These are phyloP conservation scores for Psidium friedrichsthalianum DNA, from an alignment of 345 rosid genomes.

Conservation along the genomic window DNA sequence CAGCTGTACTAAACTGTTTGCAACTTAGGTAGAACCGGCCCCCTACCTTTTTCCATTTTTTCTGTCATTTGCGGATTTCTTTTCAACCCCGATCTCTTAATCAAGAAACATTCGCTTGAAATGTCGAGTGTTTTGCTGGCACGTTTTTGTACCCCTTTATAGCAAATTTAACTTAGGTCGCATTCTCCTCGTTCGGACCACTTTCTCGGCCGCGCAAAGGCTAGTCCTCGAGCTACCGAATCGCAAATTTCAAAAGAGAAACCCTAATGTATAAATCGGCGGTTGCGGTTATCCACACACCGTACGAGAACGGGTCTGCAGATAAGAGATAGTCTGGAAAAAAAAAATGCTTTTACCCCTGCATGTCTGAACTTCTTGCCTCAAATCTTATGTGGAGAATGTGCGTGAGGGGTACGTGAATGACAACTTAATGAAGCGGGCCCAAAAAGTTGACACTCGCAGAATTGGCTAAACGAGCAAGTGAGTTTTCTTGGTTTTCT, in stretches of 20 bases:
- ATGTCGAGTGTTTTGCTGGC: neutral
- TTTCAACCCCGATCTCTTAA: neutral
- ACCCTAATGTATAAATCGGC: neutral
- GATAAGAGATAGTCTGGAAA: neutral
- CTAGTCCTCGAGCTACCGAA: neutral
- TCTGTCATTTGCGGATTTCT: neutral
- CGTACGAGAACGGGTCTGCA: fast-evolving
- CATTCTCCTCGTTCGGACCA: neutral
- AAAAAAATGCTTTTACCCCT: neutral
- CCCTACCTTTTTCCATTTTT: neutral
- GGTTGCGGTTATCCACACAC: neutral
- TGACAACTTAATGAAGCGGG: neutral
- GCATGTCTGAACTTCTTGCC: neutral
- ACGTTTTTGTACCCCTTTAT: neutral
- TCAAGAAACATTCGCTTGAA: neutral
- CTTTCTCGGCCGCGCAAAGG: neutral
- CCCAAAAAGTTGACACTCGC: neutral
- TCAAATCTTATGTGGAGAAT: neutral
- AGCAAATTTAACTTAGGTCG: neutral
- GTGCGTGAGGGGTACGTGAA: neutral
- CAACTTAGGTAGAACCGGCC: neutral
- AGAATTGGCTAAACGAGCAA: neutral
- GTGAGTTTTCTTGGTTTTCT: neutral
- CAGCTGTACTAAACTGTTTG: neutral
- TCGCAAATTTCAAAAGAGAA: neutral